phyloP scores from a whole-genome alignment of 805 yeast species.

The Metschnikowia lunata region DNA sequence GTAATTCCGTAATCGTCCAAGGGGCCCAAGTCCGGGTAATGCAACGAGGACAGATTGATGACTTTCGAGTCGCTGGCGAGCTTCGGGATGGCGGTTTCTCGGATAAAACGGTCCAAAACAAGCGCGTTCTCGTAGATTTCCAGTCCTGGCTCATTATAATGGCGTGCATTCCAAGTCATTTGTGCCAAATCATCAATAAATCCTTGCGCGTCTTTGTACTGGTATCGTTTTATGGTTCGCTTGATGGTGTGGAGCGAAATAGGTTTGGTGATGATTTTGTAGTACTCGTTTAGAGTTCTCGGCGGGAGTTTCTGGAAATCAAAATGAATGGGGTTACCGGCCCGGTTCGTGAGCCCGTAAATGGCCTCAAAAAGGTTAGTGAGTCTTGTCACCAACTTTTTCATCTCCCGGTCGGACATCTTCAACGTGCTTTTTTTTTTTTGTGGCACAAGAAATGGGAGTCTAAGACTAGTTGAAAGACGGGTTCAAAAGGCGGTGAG shows the following conservation, averaged over 20 bases:
- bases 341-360: slow-evolving; percentile 35
- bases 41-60: slow-evolving; percentile 32
- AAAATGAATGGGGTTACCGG: slow-evolving; percentile 44
- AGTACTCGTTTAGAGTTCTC: slow-evolving; percentile 71
- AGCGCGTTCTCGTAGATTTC: slow-evolving; percentile 66
- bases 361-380: slow-evolving; percentile 35
- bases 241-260: slow-evolving; percentile 72
- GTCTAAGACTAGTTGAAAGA: no score
- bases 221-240: slow-evolving; percentile 48
- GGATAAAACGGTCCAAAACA: slow-evolving; percentile 50
- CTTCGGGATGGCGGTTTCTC: slow-evolving; percentile 44
- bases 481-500: no score
- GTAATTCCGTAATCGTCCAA: slow-evolving; percentile 25
- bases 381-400: slow-evolving; percentile 32
- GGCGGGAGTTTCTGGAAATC: slow-evolving; percentile 74
- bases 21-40: slow-evolving; percentile 66
- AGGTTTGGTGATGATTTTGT: slow-evolving; percentile 73
- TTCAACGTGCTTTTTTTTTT: not conserved
- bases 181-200: slow-evolving; percentile 77
- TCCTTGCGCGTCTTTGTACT: slow-evolving; percentile 58
- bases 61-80: slow-evolving; percentile 41
- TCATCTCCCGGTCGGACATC: slow-evolving; percentile 33
- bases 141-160: slow-evolving; percentile 70
- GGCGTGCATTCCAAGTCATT: slow-evolving; percentile 85
- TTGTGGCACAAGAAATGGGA: no score